phyloP scores from a whole-genome alignment of 768 basidiomycete species.

The Cystobasidium tubakii region DNA sequence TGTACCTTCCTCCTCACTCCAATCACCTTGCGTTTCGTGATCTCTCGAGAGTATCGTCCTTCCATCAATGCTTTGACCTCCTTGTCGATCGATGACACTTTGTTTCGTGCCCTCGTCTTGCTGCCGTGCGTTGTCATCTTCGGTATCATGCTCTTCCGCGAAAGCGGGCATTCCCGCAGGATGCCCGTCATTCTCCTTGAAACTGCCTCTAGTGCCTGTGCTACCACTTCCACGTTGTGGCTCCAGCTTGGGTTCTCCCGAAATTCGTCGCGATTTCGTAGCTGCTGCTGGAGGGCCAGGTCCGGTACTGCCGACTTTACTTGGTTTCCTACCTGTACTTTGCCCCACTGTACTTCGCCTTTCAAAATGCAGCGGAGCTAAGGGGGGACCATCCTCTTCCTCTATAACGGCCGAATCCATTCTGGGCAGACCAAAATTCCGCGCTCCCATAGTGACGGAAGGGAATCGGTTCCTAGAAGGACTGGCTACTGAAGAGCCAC shows the following conservation, averaged over 20 bases:
- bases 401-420: constrained; percentile 24
- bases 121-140: too few species aligned
- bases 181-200: too few species aligned
- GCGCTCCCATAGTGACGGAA: neutral
- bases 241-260: too few species aligned
- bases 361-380: neutral
- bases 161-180: too few species aligned
- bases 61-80: neutral
- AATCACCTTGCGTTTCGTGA: neutral
- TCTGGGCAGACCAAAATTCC: neutral
- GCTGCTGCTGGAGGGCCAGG: neutral
- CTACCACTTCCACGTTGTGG: too few species aligned
- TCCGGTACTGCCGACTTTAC: constrained; percentile 3
- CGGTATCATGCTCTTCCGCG: too few species aligned
- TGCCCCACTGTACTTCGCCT: neutral
- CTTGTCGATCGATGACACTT: neutral
- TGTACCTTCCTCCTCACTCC: neutral
- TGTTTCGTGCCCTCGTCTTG: too few species aligned
- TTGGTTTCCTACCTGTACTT: neutral
- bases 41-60: neutral
- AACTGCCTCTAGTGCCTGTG: too few species aligned
- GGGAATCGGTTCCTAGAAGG: neutral
- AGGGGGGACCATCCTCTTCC: constrained; percentile 18
- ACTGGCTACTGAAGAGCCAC: neutral
- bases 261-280: too few species aligned